phyloP scores from a whole-genome alignment of 1,284 basidiomycete genomes.

The Rhizopogon parksii region DNA sequence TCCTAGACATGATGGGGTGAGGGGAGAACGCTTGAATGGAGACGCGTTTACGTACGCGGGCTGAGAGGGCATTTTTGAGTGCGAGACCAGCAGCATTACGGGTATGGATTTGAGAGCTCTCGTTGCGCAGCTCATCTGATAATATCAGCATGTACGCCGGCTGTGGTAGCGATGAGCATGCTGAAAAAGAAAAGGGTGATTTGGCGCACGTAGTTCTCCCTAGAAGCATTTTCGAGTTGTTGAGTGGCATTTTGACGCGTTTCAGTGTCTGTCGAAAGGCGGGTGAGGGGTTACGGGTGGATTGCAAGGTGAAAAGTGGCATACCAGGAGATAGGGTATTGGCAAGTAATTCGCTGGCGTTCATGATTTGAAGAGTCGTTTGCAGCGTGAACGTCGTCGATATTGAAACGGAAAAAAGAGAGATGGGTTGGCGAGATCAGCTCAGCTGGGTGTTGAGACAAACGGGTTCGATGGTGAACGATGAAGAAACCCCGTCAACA shows the following conservation, averaged over 20 bases:
- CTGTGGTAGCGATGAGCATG: constrained; percentile 36
- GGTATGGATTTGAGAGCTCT: constrained; percentile 66
- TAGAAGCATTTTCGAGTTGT: constrained; percentile 78
- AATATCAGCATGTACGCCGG: constrained; percentile 88
- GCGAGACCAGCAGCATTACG: constrained; percentile 94
- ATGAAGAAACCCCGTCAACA: constrained; percentile 12
- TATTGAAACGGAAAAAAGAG: constrained; percentile 9
- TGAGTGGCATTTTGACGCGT: constrained; percentile 85
- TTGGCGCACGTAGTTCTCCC: constrained; percentile 75
- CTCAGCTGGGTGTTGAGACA: neutral
- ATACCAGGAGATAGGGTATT: constrained; percentile 86
- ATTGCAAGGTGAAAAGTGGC: constrained; percentile 31
- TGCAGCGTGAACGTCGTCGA: constrained; percentile 14
- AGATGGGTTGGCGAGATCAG: constrained; percentile 4
- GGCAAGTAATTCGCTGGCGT: constrained; percentile 81
- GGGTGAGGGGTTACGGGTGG: constrained; percentile 16
- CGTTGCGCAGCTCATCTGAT: constrained; percentile 74
- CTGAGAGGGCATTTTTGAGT: constrained; percentile 92
- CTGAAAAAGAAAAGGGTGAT: constrained; percentile 14
- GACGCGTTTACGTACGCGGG: constrained; percentile 61
- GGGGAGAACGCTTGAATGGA: constrained; percentile 3
- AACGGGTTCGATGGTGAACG: constrained; percentile 7
- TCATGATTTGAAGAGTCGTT: constrained; percentile 53
- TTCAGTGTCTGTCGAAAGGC: constrained; percentile 53
- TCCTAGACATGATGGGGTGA: constrained; percentile 48